Base-by-base conservation (phyloP, 371 early-diverging fungal genomes). In the Homolaphlyctis polyrhiza region DNA sequence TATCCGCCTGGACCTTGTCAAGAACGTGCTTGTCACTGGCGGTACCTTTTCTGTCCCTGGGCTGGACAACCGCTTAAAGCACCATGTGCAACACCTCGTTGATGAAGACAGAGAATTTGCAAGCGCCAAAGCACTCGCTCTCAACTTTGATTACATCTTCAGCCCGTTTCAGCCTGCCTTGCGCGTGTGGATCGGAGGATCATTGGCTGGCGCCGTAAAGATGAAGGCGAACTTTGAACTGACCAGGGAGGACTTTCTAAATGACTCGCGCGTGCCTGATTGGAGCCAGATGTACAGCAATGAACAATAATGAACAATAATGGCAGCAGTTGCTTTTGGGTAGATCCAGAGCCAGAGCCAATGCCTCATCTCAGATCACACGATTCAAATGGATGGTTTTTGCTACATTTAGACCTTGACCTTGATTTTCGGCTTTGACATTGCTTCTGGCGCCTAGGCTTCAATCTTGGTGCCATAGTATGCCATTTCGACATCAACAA, bases 401-500 rank as follows among this genome's bases (percentile, higher is more conserved):
- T n/a, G n/a, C n/a, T n/a, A n/a, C n/a, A n/a, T n/a, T n/a, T n/a
- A n/a, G n/a, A n/a, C n/a, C n/a, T n/a, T n/a, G n/a, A n/a, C n/a
- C n/a, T n/a, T n/a, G n/a, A n/a, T n/a, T n/a, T n/a, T n/a, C n/a
- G n/a, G n/a, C n/a, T n/a, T n/a, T n/a, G n/a, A n/a, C n/a, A 45
- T 45, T 45, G 45, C 45, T n/a, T 45, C n/a, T 45, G 14, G 14
- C n/a, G 45, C 45, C 18, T n/a, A n/a, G n/a, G n/a, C n/a, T n/a
- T n/a, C n/a, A 27, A 33, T 6, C 50, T 58, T 33, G 61, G 61
- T 27, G 36, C 81, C 81, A 58, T 72, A 81, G 51, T 81, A 82
- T 11, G 74, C 66, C 59, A 62, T 66, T 28, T 74, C 70, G 29
- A 98, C 92, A 70, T 98, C 98, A 36, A 89, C 84, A 54, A 98